Evolutionary conservation across 2,329 filamentous ascomycete genomes (phyloP).

Genomic region (Fusarium drepaniforme): DNA sequence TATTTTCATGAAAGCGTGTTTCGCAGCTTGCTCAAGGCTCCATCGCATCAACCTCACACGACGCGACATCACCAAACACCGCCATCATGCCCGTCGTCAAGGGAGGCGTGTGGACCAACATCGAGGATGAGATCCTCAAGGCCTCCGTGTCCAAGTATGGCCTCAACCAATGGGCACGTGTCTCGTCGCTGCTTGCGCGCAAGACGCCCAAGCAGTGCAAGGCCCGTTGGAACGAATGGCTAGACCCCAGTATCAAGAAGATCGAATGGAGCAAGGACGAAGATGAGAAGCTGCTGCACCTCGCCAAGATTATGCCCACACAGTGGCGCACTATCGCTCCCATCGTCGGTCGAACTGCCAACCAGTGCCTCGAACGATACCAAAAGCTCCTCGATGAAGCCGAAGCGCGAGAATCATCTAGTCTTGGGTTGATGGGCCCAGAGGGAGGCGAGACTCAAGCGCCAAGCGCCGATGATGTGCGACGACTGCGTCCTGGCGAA

Average conservation of each 20-base stretch:
- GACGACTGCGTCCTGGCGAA: conserved; percentile 89
- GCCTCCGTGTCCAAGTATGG: conserved; percentile 95
- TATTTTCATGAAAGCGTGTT: conserved; percentile 48
- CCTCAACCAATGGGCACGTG: conserved; percentile 97
- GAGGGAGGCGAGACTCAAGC: conserved; percentile 89
- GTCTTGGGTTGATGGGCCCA: conserved; percentile 85
- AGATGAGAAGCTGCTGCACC: conserved; percentile 95
- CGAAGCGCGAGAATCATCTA: conserved; percentile 87
- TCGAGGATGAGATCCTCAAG: conserved; percentile 97
- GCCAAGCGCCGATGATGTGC: conserved; percentile 92
- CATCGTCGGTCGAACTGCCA: conserved; percentile 95
- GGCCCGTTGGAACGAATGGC: conserved; percentile 97
- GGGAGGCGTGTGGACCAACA: conserved; percentile 81
- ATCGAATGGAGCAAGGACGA: conserved; percentile 99
- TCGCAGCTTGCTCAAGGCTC: conserved; percentile 31
- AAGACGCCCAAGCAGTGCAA: conserved; percentile 99
- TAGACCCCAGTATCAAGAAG: conserved; percentile 97
- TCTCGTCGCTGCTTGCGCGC: conserved; percentile 94
- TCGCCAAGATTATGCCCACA: conserved; percentile 98
- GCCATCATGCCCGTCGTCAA: conserved; percentile 77
- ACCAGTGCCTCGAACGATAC: conserved; percentile 96
- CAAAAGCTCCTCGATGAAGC: conserved; percentile 97
- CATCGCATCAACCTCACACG: conserved; percentile 33
- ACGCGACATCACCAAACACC: conserved; percentile 33
- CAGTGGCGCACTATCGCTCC: conserved; percentile 99